Conservation (phyloP, 805 yeast genomes). For the Sugiyamaella qingdaonensis region DNA sequence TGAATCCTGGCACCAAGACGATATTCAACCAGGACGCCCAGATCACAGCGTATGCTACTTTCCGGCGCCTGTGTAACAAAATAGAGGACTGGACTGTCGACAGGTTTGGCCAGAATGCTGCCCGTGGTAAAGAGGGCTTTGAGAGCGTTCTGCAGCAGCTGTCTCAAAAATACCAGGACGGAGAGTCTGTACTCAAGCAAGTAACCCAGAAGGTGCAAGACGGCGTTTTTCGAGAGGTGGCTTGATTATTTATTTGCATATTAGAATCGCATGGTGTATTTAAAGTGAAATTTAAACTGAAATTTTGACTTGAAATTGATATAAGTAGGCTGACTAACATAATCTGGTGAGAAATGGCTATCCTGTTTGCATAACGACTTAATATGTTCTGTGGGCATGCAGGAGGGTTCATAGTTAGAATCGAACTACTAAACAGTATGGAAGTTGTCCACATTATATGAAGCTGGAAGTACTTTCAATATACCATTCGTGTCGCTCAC, state of each 20-base stretch:
- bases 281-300: too few species aligned
- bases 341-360: too few species aligned
- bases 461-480: too few species aligned
- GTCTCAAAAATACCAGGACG: constrained; percentile 25
- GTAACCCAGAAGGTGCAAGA: constrained; percentile 27
- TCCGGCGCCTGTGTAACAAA: constrained; percentile 67
- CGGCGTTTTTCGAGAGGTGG: constrained; percentile 12
- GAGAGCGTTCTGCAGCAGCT: constrained; percentile 62
- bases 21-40: constrained; percentile 77
- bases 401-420: too few species aligned
- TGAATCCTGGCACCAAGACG: constrained; percentile 49
- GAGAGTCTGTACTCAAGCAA: constrained; percentile 61
- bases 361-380: too few species aligned
- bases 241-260: not conserved
- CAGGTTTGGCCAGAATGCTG: constrained; percentile 84
- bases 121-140: constrained; percentile 76
- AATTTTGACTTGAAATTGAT: too few species aligned
- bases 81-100: constrained; percentile 91
- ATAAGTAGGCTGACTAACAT: too few species aligned
- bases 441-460: too few species aligned
- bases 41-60: constrained; percentile 76
- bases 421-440: too few species aligned
- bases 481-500: too few species aligned
- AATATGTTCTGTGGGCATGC: too few species aligned
- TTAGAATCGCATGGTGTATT: not conserved